These are phyloP conservation scores for Kwoniella sp. DNA, from an alignment of 768 basidiomycete genomes.

Conservation along the genomic window DNA sequence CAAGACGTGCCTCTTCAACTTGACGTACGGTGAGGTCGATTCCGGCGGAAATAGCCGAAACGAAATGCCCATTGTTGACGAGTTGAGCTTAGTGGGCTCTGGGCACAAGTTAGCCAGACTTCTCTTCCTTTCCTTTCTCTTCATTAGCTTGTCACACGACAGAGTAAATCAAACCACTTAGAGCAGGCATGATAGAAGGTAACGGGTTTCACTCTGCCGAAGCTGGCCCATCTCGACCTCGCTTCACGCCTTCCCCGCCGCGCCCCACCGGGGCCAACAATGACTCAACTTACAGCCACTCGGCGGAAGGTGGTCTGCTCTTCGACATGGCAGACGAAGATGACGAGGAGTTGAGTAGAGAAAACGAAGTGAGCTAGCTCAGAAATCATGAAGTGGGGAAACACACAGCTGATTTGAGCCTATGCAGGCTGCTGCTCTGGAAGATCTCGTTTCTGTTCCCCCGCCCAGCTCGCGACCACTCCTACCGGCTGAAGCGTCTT, in stretches of 20 bases:
- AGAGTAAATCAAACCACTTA: too few relatives aligned
- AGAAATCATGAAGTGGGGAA: background rate
- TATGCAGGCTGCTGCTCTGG: constrained; percentile 21
- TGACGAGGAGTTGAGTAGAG: constrained; percentile 12
- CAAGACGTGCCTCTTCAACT: too few relatives aligned
- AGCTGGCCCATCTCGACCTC: constrained; percentile 27
- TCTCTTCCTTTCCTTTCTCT: too few relatives aligned
- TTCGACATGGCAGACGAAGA: constrained; percentile 7
- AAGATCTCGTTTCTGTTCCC: constrained; percentile 14
- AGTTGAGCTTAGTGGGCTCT: too few relatives aligned
- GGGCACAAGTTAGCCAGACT: too few relatives aligned
- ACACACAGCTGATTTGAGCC: background rate
- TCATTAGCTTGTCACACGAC: too few relatives aligned
- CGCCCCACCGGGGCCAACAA: background rate
- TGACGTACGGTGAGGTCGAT: too few relatives aligned
- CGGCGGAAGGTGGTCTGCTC: background rate
- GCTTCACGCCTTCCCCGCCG: background rate
- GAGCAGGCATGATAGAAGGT: constrained; percentile 23
- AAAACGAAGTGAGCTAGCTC: constrained; percentile 19
- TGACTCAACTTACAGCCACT: background rate
- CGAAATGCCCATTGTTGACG: too few relatives aligned
- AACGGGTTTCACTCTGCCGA: constrained; percentile 19
- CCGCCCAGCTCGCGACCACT: constrained; percentile 2
- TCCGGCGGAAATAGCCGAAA: too few relatives aligned
- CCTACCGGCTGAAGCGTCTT: constrained; percentile 8